Evolutionary conservation across 73 alveolate species (phyloP).

Genomic region (Uronychia binucleata): DNA sequence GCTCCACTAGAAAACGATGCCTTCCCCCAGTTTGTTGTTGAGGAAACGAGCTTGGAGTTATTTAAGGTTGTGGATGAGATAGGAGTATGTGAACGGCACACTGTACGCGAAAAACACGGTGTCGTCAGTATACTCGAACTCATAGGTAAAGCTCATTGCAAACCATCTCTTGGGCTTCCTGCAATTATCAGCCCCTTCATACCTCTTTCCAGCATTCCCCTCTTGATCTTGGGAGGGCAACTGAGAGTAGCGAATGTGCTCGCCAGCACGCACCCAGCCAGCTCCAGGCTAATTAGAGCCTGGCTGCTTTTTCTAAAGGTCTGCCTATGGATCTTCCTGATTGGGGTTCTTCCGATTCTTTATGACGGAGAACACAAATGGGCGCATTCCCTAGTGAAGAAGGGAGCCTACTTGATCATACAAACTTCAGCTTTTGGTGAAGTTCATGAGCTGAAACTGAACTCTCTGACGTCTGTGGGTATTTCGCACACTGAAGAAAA

Average conservation of each 20-base stretch:
- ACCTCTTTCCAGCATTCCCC: no score
- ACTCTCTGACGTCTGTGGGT: slow-evolving; percentile 68
- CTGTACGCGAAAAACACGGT: slow-evolving; percentile 81
- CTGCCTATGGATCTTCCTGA: no score
- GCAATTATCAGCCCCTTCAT: background rate
- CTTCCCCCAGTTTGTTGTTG: background rate
- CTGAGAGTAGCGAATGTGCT: slow-evolving; percentile 61
- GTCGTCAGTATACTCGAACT: slow-evolving; percentile 62
- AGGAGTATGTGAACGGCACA: slow-evolving; percentile 83
- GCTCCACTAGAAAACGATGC: slow-evolving; percentile 3
- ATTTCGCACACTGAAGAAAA: slow-evolving; percentile 73
- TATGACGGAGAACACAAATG: slow-evolving; percentile 57
- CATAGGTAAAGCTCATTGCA: slow-evolving; percentile 62
- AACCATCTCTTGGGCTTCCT: slow-evolving; percentile 29
- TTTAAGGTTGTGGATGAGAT: no score
- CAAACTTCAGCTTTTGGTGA: slow-evolving; percentile 61
- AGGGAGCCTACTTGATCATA: slow-evolving; percentile 46
- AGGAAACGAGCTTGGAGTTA: slow-evolving; percentile 4
- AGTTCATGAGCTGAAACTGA: slow-evolving; percentile 80
- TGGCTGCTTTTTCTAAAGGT: no score
- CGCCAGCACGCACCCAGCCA: slow-evolving; percentile 46
- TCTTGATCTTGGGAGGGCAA: no score
- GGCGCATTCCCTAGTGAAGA: slow-evolving; percentile 77
- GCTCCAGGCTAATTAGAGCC: slow-evolving; percentile 7
- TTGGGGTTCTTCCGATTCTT: no score